phyloP scores from a whole-genome alignment of 208 protist species.

The Wallacemonas collosoma region DNA sequence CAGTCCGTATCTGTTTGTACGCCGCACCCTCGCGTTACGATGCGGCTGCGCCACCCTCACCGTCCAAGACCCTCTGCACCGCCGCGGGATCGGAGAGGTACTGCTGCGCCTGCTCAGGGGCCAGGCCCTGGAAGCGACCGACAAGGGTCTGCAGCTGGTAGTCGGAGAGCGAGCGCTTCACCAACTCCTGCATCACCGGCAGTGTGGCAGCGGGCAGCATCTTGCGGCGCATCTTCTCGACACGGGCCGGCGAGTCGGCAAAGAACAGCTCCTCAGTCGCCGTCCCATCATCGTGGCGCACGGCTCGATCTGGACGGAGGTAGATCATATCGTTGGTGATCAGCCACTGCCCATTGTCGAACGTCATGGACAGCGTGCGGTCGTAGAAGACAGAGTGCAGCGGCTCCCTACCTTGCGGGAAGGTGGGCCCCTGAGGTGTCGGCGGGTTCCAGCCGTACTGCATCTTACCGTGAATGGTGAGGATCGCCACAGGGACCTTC shows the following conservation, averaged over 20 bases:
- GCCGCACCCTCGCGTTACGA: background rate
- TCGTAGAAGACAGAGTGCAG: conserved; percentile 79
- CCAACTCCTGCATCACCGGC: conserved; percentile 64
- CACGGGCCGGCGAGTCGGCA: conserved; percentile 44
- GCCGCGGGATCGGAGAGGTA: conserved; percentile 35
- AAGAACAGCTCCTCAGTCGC: conserved; percentile 69
- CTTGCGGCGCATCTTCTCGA: conserved; percentile 67
- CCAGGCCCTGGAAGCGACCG: conserved; percentile 33
- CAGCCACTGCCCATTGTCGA: conserved; percentile 37
- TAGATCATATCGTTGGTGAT: conserved; percentile 87
- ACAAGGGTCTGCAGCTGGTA: conserved; percentile 41
- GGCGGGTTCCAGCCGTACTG: conserved; percentile 66
- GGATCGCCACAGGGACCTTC: conserved; percentile 59
- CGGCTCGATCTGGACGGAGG: conserved; percentile 67
- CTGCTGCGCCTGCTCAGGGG: conserved; percentile 44
- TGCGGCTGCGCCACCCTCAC: background rate
- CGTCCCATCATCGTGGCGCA: conserved; percentile 60
- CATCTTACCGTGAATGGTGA: conserved; percentile 83
- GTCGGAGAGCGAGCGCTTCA: conserved; percentile 43
- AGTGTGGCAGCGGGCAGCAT: conserved; percentile 42
- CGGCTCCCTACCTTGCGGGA: conserved; percentile 33
- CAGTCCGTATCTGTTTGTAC: no score
- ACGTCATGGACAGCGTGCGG: conserved; percentile 66
- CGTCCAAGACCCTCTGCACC: conserved; percentile 30
- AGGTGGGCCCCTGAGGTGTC: conserved; percentile 29